phyloP scores from a whole-genome alignment of 2,329 filamentous ascomycete species.

The Fusarium sp. region DNA sequence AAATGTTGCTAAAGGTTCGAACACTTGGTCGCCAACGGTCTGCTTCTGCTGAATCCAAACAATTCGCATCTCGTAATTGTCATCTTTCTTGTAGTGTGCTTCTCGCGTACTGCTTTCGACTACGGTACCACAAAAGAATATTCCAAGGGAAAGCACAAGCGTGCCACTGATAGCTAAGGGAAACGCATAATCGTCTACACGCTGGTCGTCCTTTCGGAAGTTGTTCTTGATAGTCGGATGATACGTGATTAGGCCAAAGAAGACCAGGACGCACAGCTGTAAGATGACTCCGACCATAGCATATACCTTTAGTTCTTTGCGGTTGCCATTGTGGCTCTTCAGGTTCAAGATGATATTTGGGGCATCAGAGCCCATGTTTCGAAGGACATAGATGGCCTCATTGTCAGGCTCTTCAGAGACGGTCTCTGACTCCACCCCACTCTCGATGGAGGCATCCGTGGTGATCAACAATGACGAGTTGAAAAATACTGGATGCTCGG shows the following conservation, averaged over 20 bases:
- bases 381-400: neutral
- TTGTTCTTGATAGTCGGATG: neutral
- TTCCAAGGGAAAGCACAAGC: neutral
- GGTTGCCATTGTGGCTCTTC: neutral
- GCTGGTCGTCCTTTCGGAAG: neutral
- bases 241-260: neutral
- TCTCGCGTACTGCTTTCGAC: neutral
- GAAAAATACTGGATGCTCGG: too few species aligned
- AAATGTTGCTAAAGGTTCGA: constrained; percentile 41
- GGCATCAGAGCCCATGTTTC: neutral
- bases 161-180: neutral
- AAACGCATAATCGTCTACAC: neutral
- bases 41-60: constrained; percentile 48
- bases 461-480: too few species aligned
- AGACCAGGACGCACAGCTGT: neutral
- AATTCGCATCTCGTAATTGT: constrained; percentile 16
- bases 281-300: neutral
- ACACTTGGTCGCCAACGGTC: constrained; percentile 46
- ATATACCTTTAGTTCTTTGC: neutral
- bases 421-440: too few species aligned
- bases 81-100: too few species aligned
- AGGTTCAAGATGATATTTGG: neutral
- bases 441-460: too few species aligned
- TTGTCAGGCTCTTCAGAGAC: too few species aligned
- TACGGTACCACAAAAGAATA: neutral